A percentile compares a stretch with the other conserved stretches of the same genome.
Conservation (phyloP, 2,329 filamentous ascomycete genomes). For the Pseudogymnoascus sp. region DNA sequence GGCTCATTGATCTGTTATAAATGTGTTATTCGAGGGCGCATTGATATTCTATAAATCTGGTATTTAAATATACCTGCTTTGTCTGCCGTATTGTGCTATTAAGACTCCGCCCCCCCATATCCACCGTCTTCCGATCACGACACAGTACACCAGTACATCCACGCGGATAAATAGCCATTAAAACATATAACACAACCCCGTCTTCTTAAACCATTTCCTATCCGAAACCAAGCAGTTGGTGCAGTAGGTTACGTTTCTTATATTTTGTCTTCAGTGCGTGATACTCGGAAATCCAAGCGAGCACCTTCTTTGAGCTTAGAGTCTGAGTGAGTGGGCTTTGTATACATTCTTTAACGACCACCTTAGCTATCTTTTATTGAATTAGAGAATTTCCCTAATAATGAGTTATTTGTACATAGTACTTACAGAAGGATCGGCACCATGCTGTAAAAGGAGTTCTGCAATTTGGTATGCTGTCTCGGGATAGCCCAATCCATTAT, state of each 20-base stretch:
- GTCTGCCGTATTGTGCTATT: background rate
- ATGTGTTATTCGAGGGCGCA: background rate
- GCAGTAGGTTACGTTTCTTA: background rate
- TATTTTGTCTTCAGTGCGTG: background rate
- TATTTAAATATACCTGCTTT: background rate
- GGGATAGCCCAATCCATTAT: background rate
- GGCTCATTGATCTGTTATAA: background rate
- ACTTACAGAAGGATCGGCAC: background rate
- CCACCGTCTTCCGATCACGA: background rate
- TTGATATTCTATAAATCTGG: background rate
- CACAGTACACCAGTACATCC: constrained; percentile 11
- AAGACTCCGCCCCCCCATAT: constrained; percentile 20
- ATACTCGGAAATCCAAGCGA: background rate
- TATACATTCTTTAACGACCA: background rate
- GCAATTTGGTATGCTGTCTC: background rate
- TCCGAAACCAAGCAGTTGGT: background rate
- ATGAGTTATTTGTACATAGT: background rate
- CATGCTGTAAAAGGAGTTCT: background rate
- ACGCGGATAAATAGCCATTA: background rate
- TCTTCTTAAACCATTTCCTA: background rate
- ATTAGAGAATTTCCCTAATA: background rate
- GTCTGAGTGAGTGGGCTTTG: background rate
- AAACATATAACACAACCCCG: background rate
- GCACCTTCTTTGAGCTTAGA: background rate
- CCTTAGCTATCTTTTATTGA: background rate